These are phyloP conservation scores for Kwoniella shandongensis DNA, from an alignment of 768 basidiomycete genomes.

Conservation along the genomic window DNA sequence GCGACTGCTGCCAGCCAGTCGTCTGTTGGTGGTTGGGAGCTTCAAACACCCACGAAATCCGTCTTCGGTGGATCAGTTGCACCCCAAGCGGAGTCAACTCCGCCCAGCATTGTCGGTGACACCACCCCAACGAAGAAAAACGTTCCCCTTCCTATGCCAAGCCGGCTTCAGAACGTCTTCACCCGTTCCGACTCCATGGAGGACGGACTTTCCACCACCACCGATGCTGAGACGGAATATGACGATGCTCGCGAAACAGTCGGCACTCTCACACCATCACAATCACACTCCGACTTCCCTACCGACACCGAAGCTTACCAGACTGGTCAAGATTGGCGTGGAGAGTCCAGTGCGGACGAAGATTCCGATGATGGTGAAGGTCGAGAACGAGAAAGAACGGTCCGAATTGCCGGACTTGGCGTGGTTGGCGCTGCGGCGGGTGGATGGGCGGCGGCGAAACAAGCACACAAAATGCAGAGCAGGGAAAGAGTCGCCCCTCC, in stretches of 20 bases:
- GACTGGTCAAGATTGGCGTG: conserved; percentile 49
- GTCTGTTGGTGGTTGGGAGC: conserved; percentile 17
- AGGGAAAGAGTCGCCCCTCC: conserved; percentile 28
- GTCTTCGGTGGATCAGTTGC: conserved; percentile 14
- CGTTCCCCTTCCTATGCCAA: conserved; percentile 29
- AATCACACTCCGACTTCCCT: conserved; percentile 66
- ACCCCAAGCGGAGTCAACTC: conserved; percentile 3
- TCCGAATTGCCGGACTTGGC: conserved; percentile 22
- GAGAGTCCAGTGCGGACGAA: conserved; percentile 50
- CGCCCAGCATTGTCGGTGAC: conserved; percentile 20
- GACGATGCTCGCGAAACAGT: conserved; percentile 69
- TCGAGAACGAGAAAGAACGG: conserved; percentile 19
- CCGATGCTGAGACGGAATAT: conserved; percentile 46
- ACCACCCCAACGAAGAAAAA: conserved; percentile 35
- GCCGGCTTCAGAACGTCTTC: conserved; percentile 18
- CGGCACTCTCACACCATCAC: conserved; percentile 64
- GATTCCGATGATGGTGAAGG: conserved; percentile 47
- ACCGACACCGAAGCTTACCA: conserved; percentile 54
- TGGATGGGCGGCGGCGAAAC: conserved; percentile 31
- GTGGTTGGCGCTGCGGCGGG: conserved; percentile 15
- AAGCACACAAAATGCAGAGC: conserved; percentile 26
- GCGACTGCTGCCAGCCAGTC: conserved; percentile 12
- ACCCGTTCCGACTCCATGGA: conserved; percentile 29
- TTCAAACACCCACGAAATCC: conserved; percentile 24
- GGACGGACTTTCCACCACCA: conserved; percentile 22